phyloP scores from a whole-genome alignment of 1,284 basidiomycete species.

The Puccinia coronata region DNA sequence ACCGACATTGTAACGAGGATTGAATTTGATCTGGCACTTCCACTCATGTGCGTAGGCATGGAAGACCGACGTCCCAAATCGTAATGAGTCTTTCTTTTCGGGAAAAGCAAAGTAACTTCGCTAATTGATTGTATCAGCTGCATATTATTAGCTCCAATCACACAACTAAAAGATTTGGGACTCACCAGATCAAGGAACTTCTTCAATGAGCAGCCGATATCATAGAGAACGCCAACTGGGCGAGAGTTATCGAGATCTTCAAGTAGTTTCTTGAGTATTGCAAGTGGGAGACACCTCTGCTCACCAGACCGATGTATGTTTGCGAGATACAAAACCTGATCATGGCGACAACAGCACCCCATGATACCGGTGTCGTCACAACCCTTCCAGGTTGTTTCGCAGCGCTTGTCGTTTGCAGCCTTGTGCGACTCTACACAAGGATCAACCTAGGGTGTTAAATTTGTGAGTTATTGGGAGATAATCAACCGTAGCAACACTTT shows the following conservation, averaged over 20 bases:
- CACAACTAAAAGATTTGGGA: neutral
- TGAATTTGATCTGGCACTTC: slow-evolving; percentile 27
- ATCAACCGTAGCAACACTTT: neutral
- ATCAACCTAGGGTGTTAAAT: neutral
- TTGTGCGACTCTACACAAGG: slow-evolving; percentile 4
- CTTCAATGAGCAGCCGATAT: slow-evolving; percentile 16
- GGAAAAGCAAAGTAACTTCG: neutral
- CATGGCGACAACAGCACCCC: slow-evolving; percentile 24
- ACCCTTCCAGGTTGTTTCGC: neutral
- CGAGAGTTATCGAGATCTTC: neutral
- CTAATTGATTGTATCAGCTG: neutral
- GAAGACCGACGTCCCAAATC: slow-evolving; percentile 39
- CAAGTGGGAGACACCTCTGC: neutral
- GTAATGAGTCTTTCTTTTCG: neutral
- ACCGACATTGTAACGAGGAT: slow-evolving; percentile 11
- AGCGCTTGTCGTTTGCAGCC: slow-evolving; percentile 4
- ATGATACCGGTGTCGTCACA: slow-evolving; percentile 28
- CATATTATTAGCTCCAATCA: neutral
- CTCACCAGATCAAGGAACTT: slow-evolving; percentile 6
- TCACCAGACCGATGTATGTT: slow-evolving; percentile 22
- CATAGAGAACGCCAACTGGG: slow-evolving; percentile 17
- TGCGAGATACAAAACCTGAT: neutral
- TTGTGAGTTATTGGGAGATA: neutral
- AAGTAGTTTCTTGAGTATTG: neutral
- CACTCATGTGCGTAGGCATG: slow-evolving; percentile 46